Evolutionary conservation across 2,329 filamentous ascomycete species (phyloP), one percentile per base, ranked within the genome.

Genomic region (Akanthomyces dipterigenus): DNA sequence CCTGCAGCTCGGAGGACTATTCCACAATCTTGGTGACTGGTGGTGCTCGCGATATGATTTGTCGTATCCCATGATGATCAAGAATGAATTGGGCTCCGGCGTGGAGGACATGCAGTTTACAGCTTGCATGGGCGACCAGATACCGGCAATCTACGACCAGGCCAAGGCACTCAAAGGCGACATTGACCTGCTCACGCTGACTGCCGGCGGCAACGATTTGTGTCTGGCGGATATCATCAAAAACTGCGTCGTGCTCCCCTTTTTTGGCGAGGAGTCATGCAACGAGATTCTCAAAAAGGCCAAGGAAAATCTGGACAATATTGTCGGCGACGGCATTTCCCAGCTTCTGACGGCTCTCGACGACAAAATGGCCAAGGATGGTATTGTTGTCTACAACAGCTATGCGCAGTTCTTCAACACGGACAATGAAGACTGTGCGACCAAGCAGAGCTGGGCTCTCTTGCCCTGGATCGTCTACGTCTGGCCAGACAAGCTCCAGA

Each of bases 151-250:
- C 36, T 71, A 68, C 50, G 56, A 71, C 20, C 70, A 73, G 62
- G 65, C 40, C 68, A 12, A 57, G 62, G 3, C 31, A 9, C 31
- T 34, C 31, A 62, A 75, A 9, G 46, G 68, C 1, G 64, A 63
- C 22, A 59, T 73, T n/a, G 70, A 76, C 62, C 42, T 76, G 34
- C 69, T 75, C 9, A 67, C 70, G 5, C 26, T 76, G 65, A 75
- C 73, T 1, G 74, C 72, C 1, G 73, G 73, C n/a, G 74, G 73
- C 3, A 76, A 76, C 49, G 73, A 76, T 54, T 63, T 75, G 3
- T 76, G 73, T 51, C 67, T 76, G 49, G 53, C 20, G 2, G 70
- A 68, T 60, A 62, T 70, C 49, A 14, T 70, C 45, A 34, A 34
- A 34, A 34, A 34, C 31, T 34, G 31, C 31, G 31, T 34, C 3